Base-by-base conservation (phyloP, 805 yeast genomes). In the Suhomyces prunicola region DNA sequence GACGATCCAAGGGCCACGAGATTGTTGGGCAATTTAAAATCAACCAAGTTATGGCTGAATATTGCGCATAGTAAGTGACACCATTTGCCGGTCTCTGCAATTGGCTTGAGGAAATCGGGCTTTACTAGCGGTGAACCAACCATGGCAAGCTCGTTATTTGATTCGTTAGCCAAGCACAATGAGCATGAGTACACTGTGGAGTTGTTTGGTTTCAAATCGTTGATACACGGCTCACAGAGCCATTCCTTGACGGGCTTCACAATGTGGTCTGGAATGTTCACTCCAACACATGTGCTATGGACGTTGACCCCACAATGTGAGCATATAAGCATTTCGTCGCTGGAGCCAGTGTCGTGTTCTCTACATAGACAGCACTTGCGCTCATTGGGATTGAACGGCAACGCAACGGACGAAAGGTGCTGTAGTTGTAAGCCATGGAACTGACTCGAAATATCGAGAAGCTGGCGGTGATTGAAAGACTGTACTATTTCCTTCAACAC, bases 161-260 rank as follows among this genome's bases (percentile, higher is more conserved):
- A 61, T 46, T 82, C 87, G 44, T 79, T 74, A 0, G 82, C 77
- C 44, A 73, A 67, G 66, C 97, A 91, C n/a, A 90, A 63, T 13
- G 74, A 69, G 65, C 97, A 90, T 2, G 78, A 68, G 62, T 87
- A 86, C 19, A 78, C 71, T 0, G 85, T 79, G 2, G 84, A 76
- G 36, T 76, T 72, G 2, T 78, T 57, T 0, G 94, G 93, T 55
- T 82, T 80, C 49, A 83, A 65, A 47, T 84, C 87, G 62, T 90
- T 89, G 4, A 84, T 75, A 64, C 97, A 91, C 1, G 84, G 76
- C 60, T 90, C 96, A 70, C 97, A 91, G 24, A 77, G 70, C 97
- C 97, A 90, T 52, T 78, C 79, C 33, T 63, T 72, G 3, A 65
- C 58, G 7, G 73, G 78, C 17, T 53, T 59, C 4, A 53, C 48